Evolutionary conservation across 495 filamentous ascomycete species (phyloP), one percentile per base, ranked within the genome.

Genomic region (Tuber brumale): DNA sequence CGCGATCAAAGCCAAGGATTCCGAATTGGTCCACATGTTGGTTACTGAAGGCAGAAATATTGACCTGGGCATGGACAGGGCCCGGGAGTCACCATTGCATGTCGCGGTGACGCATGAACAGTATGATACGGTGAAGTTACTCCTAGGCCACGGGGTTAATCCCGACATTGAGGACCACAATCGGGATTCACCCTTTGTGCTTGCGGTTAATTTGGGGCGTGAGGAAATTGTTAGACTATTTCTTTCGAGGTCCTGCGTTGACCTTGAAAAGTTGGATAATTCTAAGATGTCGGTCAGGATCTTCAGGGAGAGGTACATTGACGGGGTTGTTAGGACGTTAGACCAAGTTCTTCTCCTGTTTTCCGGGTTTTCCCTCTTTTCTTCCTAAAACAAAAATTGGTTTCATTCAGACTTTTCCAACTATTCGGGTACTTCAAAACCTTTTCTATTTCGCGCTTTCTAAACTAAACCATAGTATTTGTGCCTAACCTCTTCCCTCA

Each of bases 111-210:
- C 6, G 57, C 21, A 66, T 23, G 79, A 69, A 27, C 70, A 78
- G 35, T 46, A 42, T 35, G 70, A 70, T 10, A 66, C 76, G 16
- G 80, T 70, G 27, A 9, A 61, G 23, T 14, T 80, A 8, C 74
- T 80, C n/a, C 27, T 81, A 2, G 72, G 73, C 27, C 74, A 51
- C 27, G 79, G 73, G 8, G 77, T 72, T 8, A 70, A 80, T 7
- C 70, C 79, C 14, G 73, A 48, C 21, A 57, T 41, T 73, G 71
- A 43, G 71, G 71, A 73, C 48, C 71, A 48, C n/a, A 21, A 4
- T 4, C n/a, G 71, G 6, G 48, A 48, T 43, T 43, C 43, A 27
- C 71, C 71, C 31, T 48, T 73, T 69, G 42, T 43, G 42, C 71
- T 66, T 35, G 71, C 71, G 43, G 48, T 45, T 18, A 73, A 48